Conservation (phyloP, 106 monocot species). For the Dendrobium chrysotoxum region DNA sequence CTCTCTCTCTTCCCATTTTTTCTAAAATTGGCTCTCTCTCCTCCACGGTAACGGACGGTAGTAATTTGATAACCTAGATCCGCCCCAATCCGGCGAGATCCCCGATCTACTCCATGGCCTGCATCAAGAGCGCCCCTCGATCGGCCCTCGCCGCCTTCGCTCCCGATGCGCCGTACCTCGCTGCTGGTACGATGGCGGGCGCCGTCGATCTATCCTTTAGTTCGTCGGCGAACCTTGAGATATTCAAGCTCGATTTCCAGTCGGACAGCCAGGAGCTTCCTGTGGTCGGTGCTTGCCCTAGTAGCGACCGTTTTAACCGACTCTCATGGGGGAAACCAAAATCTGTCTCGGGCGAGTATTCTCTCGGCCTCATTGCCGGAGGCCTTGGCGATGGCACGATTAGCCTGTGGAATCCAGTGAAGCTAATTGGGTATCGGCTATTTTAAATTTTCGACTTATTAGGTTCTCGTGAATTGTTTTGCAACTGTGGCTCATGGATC, state of each 20-base stretch:
- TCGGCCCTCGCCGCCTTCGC: constrained; percentile 85
- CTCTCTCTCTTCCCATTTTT: no score
- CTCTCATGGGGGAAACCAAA: constrained; percentile 63
- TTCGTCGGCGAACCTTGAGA: constrained; percentile 89
- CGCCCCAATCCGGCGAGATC: background rate
- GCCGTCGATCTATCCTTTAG: constrained; percentile 90
- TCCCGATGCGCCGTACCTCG: constrained; percentile 79
- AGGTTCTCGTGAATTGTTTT: constrained; percentile 1
- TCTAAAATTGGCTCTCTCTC: no score
- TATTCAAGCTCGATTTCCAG: constrained; percentile 77
- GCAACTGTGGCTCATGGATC: background rate
- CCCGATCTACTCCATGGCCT: constrained; percentile 43
- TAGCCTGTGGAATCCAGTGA: constrained; percentile 73
- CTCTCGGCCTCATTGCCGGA: constrained; percentile 76
- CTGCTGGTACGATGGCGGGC: constrained; percentile 89
- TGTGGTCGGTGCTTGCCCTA: constrained; percentile 50
- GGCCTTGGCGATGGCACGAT: constrained; percentile 77
- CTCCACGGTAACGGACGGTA: no score
- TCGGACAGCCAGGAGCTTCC: constrained; percentile 62
- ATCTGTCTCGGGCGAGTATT: constrained; percentile 38
- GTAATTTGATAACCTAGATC: background rate
- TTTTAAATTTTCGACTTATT: background rate
- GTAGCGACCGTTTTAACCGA: constrained; percentile 80
- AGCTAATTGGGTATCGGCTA: constrained; percentile 45
- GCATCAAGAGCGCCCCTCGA: constrained; percentile 90